These are phyloP conservation scores for Mediolabrus comicus DNA, from an alignment of 108 stramenopile species.

Conservation along the genomic window DNA sequence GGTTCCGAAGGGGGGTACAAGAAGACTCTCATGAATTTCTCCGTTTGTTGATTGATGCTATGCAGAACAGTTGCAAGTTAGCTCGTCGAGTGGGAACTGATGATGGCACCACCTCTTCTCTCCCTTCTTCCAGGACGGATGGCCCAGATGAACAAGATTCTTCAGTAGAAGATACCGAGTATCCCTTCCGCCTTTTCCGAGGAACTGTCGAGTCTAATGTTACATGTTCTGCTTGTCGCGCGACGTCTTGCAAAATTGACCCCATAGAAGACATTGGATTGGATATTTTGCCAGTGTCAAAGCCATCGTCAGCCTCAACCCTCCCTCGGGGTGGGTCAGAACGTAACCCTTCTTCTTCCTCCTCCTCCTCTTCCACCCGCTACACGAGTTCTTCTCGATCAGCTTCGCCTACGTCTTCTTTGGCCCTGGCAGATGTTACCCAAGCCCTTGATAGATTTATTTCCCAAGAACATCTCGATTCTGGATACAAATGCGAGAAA, in stretches of 20 bases:
- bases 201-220: constrained; percentile 86
- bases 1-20: constrained; percentile 91
- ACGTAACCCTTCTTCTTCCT: constrained; percentile 30
- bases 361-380: constrained; percentile 31
- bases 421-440: constrained; percentile 56
- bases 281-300: constrained; percentile 58
- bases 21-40: constrained; percentile 99
- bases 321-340: constrained; percentile 2
- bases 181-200: constrained; percentile 87
- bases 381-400: constrained; percentile 12
- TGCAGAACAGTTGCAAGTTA: constrained; percentile 82
- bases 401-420: constrained; percentile 19
- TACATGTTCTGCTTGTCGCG: constrained; percentile 65
- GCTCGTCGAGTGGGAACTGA: constrained; percentile 32
- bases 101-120: background rate
- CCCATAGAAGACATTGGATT: constrained; percentile 91
- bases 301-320: constrained; percentile 9
- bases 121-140: background rate
- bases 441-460: constrained; percentile 78
- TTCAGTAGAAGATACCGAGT: constrained; percentile 51
- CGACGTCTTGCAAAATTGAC: constrained; percentile 71
- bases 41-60: constrained; percentile 91
- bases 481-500: constrained; percentile 87
- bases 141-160: constrained; percentile 1
- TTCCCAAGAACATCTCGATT: constrained; percentile 70